These are phyloP conservation scores for Jaltomata sinuosa DNA, from an alignment of 257 asterid species.

Conservation along the genomic window DNA sequence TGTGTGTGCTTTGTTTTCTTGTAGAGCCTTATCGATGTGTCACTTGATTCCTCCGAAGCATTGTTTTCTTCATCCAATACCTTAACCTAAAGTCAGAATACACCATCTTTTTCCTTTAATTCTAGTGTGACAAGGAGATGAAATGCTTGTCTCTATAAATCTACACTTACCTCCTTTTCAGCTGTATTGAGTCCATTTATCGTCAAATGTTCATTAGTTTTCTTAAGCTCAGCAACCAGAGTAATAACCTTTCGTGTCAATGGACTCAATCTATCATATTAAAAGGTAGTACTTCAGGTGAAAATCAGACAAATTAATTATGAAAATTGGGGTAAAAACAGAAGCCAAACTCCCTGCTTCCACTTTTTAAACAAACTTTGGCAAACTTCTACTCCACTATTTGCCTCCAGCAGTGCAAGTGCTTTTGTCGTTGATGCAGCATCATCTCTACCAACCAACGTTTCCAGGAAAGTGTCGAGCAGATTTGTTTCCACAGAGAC, in stretches of 20 bases:
- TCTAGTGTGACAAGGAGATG: neutral
- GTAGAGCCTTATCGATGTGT: neutral
- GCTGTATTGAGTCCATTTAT: slow-evolving; percentile 53
- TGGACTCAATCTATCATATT: slow-evolving; percentile 47
- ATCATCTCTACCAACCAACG: slow-evolving; percentile 44
- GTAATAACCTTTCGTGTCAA: slow-evolving; percentile 49
- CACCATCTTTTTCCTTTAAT: no score
- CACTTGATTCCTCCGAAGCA: neutral
- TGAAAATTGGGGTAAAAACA: neutral
- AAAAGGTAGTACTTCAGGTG: slow-evolving; percentile 9
- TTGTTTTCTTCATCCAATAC: neutral
- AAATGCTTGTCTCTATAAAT: neutral
- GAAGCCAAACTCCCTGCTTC: slow-evolving; percentile 32
- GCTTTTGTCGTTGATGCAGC: slow-evolving; percentile 27
- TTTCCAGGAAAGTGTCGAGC: slow-evolving; percentile 42
- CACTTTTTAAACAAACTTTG: slow-evolving; percentile 38
- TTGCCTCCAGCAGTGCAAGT: slow-evolving; percentile 45
- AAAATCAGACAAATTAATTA: neutral
- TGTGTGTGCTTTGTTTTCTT: neutral
- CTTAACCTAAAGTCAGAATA: neutral
- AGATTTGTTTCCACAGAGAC: slow-evolving; percentile 32
- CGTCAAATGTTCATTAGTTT: slow-evolving; percentile 55
- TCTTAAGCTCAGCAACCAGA: slow-evolving; percentile 45
- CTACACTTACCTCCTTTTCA: slow-evolving; percentile 66
- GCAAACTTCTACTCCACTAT: slow-evolving; percentile 45